Conservation (phyloP, 257 asterid genomes). For the Echites panduratus region DNA sequence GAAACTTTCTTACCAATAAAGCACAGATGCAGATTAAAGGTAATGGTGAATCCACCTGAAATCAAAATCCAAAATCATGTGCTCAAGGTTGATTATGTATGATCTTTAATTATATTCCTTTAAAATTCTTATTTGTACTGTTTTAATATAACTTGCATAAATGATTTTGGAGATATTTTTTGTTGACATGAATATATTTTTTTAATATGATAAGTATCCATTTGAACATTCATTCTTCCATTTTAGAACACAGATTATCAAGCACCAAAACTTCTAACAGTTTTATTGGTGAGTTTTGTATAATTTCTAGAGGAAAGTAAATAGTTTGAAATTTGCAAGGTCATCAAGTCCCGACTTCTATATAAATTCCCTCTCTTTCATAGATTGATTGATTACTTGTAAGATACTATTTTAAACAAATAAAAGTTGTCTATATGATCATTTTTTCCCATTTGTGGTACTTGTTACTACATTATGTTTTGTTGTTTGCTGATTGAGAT, state of each 20-base stretch:
- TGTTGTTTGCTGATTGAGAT: not conserved
- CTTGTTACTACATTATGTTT: not conserved
- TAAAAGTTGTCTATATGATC: not conserved
- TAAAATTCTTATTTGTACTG: not conserved
- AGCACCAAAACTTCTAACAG: not conserved
- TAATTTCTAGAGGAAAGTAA: not conserved
- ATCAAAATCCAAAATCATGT: not conserved
- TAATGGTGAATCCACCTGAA: not conserved
- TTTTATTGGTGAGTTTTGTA: not conserved
- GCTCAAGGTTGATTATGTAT: too few relatives aligned
- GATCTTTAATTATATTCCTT: not conserved
- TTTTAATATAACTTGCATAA: not conserved
- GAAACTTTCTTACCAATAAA: not conserved
- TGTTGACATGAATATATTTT: not conserved
- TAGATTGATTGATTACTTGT: not conserved
- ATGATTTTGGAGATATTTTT: not conserved
- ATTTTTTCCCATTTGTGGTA: not conserved
- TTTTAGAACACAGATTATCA: not conserved
- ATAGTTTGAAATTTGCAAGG: not conserved
- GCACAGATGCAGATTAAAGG: not conserved
- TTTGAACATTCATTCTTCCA: not conserved
- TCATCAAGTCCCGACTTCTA: not conserved
- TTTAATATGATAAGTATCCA: not conserved
- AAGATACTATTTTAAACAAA: not conserved
- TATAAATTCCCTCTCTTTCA: not conserved